Evolutionary conservation across 768 basidiomycete genomes (phyloP).

Genomic region (Russula lepida): DNA sequence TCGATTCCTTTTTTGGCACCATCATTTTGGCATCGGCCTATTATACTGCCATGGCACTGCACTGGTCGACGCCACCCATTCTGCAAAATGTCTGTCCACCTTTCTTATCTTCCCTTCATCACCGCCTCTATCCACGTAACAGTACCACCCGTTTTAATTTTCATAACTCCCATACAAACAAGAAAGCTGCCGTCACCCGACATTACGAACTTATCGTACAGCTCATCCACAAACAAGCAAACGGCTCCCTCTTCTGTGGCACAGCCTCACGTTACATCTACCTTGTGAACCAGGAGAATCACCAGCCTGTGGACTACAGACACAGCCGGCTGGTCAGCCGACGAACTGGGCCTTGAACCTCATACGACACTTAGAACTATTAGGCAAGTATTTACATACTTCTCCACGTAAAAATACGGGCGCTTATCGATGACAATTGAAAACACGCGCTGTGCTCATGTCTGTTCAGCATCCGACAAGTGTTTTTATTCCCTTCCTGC

Average conservation of each 20-base stretch:
- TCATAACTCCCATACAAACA: neutral
- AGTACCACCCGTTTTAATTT: neutral
- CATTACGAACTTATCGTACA: neutral
- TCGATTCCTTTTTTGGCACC: too few species aligned
- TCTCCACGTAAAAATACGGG: neutral
- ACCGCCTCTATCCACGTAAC: neutral
- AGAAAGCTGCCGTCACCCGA: too few species aligned
- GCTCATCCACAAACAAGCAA: neutral
- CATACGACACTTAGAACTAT: neutral
- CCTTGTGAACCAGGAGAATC: neutral
- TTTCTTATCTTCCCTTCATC: too few species aligned
- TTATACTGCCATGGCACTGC: too few species aligned
- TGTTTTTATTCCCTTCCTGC: neutral
- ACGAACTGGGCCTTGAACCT: neutral
- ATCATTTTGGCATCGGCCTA: too few species aligned
- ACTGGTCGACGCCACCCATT: too few species aligned
- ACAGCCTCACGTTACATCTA: neutral
- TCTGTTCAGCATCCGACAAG: neutral
- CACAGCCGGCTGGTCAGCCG: neutral
- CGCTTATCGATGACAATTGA: neutral
- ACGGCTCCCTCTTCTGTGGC: too few species aligned
- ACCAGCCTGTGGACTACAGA: neutral
- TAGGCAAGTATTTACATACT: neutral
- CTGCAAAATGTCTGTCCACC: too few species aligned
- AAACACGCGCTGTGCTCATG: neutral